Evolutionary conservation across 495 filamentous ascomycete species (phyloP), one percentile per base, ranked within the genome.

Genomic region (Penicillium samsonianum): DNA sequence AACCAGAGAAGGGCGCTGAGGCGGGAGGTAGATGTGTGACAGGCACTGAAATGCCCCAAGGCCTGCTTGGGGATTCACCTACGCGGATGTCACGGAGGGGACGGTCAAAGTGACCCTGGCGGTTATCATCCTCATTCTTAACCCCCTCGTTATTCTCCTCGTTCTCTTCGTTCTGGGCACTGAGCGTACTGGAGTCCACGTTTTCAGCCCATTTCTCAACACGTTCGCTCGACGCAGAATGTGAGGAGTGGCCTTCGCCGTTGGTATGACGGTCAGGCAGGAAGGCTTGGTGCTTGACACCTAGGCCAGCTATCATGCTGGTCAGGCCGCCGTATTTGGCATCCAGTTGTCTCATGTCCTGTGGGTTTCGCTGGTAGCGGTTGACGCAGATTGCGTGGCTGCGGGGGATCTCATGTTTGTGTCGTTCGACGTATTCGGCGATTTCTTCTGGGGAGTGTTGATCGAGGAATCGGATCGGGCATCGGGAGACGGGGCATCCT

Each of bases 401-500:
- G 56, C 92, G 80, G 4, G 92, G 92, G 26, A 96, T 83, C 61
- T 96, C 89, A 64, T 96, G 91, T 68, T 96, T 96, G 75, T 96
- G 92, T 22, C 83, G 87, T 68, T 96, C 89, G 53, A 96, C 87
- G 65, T 96, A 96, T 58, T 85, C 79, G 16, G 91, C 92, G 46
- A 96, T 85, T 69, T 96, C 92, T 76, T 95, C 90, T 1, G 92
- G 91, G 1, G 90, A 90, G 67, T 95, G 90, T 68, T 95, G 86
- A 65, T 96, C 86, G 59, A 96, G 73, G 68, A 87, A 95, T 33
- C 92, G 87, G 59, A 96, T 96, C 2, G 92, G 92, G 71, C 92
- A 96, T 65, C 87, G 86, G 30, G 84, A 78, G 55, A 96, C 92
- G 1, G 91, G 92, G 71, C 92, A 96, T 66, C 83, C 87, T 31